Base-by-base conservation (phyloP, 2,329 filamentous ascomycete genomes). In the Teratosphaeria zuluensis region DNA sequence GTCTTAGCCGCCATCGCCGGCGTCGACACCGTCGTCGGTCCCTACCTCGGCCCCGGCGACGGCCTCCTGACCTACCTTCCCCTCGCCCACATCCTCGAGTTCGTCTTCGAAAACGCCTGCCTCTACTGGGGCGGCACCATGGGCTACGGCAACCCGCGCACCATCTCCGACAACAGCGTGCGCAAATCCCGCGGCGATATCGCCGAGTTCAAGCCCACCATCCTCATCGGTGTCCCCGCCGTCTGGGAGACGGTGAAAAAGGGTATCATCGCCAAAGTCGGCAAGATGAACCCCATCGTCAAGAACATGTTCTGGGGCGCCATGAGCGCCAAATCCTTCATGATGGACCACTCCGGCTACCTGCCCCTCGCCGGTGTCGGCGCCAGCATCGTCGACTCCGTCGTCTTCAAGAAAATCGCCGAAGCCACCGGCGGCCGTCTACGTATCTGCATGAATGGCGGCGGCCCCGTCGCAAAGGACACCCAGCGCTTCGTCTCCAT, bases 171-270 rank as follows among this genome's bases (percentile, higher is more conserved):
- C 71, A 76, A 79, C 3, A 95, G 89, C 21, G 88, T 95, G 75
- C 86, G 87, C 65, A 94, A 97, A 75, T 96, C 89, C 78, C 84
- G 86, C 65, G 92, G 94, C 66, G 94, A 99, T 68, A 96, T 99
- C 76, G 88, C 89, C 61, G 92, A 96, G 70, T 88, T 97, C 72
- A 83, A 83, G 66, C 94, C 94, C 0, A 95, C 91, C 1, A 83
- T 96, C 70, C 83, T 99, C 72, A 88, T 96, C 46, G 94, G 94
- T 73, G 94, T 99, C 2, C 94, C 94, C 1, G 92, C 95, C 59
- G 88, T 99, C 33, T 99, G 92, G 92, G 94, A 99, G 77, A 92
- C 90, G 1, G 88, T 99, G 68, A 92, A 91, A 80, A 99, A 99
- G 80, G 94, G 94, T 57, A 89, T 99, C 68, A 79, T 92, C 63